Evolutionary conservation across 129 eudicot genomes (phyloP), one percentile per base, ranked within the genome.

Genomic region (Flaveria ramosissima): DNA sequence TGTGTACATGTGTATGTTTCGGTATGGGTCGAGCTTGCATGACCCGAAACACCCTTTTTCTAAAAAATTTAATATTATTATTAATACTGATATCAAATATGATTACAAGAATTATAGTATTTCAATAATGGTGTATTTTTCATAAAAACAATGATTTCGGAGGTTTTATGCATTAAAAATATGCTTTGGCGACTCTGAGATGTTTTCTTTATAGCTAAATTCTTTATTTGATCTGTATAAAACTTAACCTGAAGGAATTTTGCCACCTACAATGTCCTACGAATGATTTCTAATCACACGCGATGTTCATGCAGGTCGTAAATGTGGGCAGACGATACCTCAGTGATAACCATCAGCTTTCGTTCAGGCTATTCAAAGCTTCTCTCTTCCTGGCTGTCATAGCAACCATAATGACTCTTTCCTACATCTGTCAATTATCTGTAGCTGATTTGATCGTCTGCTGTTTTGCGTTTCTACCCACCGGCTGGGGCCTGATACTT

Each of bases 401-500:
- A 53, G 88, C 93, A 62, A 93, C 96, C 20, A 84, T 93, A 55
- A 21, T 89, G 71, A 76, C 90, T 48, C 90, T 93, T 47, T 87
- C 97, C 8, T 68, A 80, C 79, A 85, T 90, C 82, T 93, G 96
- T 81, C 73, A 82, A 70, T 85, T 90, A 66, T 90, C 98, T 1
- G 19, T 81, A 16, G 79, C 72, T 72, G 97, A 90, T 83, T 69
- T 93, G 72, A 52, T 88, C 6, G 91, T 90, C 12, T 90, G 98
- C 79, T 90, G 90, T 79, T 82, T 93, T 13, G 98, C 96, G n/a
- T 93, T 93, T 83, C 73, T 93, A 15, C 98, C 98, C 5, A 93
- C 98, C 3, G 98, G 97, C 9, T 93, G 98, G 98, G 98, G 98
- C 45, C 81, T 93, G 75, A 93, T 93, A 45, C 70, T 93, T 84